These are phyloP conservation scores for Chalciporus piperatus DNA, from an alignment of 768 basidiomycete species.

Conservation along the genomic window DNA sequence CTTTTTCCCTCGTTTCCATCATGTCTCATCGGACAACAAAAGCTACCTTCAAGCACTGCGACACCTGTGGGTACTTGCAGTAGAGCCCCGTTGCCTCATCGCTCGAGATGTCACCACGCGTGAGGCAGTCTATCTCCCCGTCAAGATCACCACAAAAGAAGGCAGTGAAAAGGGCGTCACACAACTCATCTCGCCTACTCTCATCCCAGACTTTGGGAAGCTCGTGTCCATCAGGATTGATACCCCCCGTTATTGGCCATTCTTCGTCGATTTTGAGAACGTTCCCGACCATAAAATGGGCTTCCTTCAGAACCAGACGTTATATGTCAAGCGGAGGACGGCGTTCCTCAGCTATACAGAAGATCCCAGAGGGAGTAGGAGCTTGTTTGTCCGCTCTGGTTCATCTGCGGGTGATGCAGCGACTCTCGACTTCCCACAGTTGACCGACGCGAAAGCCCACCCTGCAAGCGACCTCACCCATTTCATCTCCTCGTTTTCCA, in stretches of 20 bases:
- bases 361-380: constrained; percentile 90
- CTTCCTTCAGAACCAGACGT: constrained; percentile 72
- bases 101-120: constrained; percentile 90
- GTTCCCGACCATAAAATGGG: constrained; percentile 64
- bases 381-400: constrained; percentile 85
- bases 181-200: constrained; percentile 86
- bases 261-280: constrained; percentile 74
- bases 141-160: constrained; percentile 81
- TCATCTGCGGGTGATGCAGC: constrained; percentile 82
- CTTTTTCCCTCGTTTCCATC: constrained; percentile 88
- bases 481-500: constrained; percentile 85
- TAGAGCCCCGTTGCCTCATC: constrained; percentile 89
- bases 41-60: constrained; percentile 89
- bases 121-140: constrained; percentile 88
- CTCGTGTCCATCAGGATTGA: constrained; percentile 83
- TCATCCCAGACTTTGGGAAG: constrained; percentile 85
- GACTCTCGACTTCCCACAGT: constrained; percentile 79
- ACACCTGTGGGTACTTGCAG: constrained; percentile 94
- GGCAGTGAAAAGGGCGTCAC: constrained; percentile 59
- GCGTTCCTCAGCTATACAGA: constrained; percentile 92
- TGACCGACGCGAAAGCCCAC: constrained; percentile 62
- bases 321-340: constrained; percentile 89
- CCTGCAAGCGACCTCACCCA: constrained; percentile 74
- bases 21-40: constrained; percentile 80
- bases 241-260: constrained; percentile 94